These are phyloP conservation scores for Codiaeum variegatum DNA, from an alignment of 441 rosid species.

Conservation along the genomic window DNA sequence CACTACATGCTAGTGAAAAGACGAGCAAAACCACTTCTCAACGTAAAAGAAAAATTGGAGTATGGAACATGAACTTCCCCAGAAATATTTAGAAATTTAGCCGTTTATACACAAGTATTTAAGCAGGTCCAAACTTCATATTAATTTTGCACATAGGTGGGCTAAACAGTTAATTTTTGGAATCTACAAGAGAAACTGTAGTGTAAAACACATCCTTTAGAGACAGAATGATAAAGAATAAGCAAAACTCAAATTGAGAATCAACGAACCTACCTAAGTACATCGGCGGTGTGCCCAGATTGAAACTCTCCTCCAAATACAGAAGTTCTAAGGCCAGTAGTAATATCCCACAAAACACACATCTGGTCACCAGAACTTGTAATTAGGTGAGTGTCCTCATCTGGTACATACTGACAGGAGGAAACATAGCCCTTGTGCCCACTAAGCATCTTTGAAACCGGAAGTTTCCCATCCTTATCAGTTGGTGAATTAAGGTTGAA, in stretches of 20 bases:
- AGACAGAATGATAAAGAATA: constrained; percentile 1
- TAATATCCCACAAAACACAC: constrained; percentile 87
- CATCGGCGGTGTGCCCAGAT: constrained; percentile 94
- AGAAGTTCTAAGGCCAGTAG: constrained; percentile 89
- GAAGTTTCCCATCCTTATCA: constrained; percentile 78
- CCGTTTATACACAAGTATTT: neutral
- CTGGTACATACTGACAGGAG: constrained; percentile 88
- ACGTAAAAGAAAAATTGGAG: neutral
- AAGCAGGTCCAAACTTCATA: neutral
- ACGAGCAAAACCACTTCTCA: neutral
- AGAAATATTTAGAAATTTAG: neutral
- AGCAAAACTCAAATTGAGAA: constrained; percentile 10
- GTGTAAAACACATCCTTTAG: neutral
- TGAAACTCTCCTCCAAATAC: constrained; percentile 97
- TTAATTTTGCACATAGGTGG: neutral
- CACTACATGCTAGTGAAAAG: neutral
- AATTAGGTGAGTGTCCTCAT: constrained; percentile 76
- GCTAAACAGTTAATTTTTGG: neutral
- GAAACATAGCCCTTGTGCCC: constrained; percentile 95
- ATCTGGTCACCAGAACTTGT: constrained; percentile 93
- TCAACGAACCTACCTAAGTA: constrained; percentile 53
- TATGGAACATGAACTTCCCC: neutral
- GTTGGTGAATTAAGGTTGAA: constrained; percentile 79
- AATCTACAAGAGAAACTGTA: neutral
- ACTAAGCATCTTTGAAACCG: constrained; percentile 72